Base-by-base conservation (phyloP, 2,329 filamentous ascomycete genomes). In the Endoconidiophora laricicola region DNA sequence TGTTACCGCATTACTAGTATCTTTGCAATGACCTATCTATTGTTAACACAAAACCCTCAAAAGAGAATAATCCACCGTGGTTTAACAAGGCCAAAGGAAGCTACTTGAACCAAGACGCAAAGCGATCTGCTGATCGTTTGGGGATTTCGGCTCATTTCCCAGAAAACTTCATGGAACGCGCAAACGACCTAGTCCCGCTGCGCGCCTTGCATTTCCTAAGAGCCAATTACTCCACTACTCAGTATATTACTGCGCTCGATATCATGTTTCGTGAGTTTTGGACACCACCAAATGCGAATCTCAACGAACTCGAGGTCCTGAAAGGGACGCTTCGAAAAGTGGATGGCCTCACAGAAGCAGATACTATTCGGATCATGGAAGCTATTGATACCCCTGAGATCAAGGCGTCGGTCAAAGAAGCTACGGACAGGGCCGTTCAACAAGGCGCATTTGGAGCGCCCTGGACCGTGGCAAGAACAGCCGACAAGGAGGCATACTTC, bases 1-100 rank as follows among this genome's bases (percentile, higher is more conserved):
- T 44, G 5, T 43, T 38, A 14, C 7, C 4, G 20, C 33, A 16
- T 40, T 9, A 18, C 14, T 10, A 39, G 26, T 40, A 14, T 14
- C 23, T 50, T 36, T 3, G 22, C 3, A 12, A 33, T 33, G 29
- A 33, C 10, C 7, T 14, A 4, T 33, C 24, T 42, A 10, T n/a
- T 24, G n/a, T 16, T 49, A n/a, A 49, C 39, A 20, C 12, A 33
- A 12, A 33, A 33, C 36, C 42, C 24, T 23, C 44, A 26, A 46
- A 56, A 76, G 81, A 81, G 46, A 90, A 91, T 62, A 76, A 76
- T 56, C 83, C 84, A 0, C 84, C 85, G 1, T 87, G 82, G 81
- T 69, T 69, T 0, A 67, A 84, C 26, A 74, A 78, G 2, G 78
- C 76, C 41, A 88, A 88, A 66, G 78, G 73, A 20, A 61, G 59